phyloP scores from a whole-genome alignment of 164 flowering plant genomes.

The Umbilicus rupestris region DNA sequence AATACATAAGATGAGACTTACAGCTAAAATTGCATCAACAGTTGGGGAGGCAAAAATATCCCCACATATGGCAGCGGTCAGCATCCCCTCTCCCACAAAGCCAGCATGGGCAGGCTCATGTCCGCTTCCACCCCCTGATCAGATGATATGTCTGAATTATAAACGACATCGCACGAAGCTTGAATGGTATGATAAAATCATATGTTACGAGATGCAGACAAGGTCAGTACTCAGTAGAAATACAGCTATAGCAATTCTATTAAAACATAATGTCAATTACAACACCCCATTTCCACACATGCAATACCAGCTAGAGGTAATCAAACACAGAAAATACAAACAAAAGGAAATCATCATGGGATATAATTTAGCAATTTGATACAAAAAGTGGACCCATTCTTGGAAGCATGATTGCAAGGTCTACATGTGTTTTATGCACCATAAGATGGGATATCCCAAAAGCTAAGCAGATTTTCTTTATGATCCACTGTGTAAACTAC shows the following conservation, averaged over 20 bases:
- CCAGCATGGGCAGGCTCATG: slow-evolving; percentile 99
- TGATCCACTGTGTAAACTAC: too few relatives aligned
- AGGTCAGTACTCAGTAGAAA: background rate
- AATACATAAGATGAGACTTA: slow-evolving; percentile 32
- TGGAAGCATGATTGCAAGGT: too few relatives aligned
- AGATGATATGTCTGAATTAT: background rate
- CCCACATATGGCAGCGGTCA: slow-evolving; percentile 92
- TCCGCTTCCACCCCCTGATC: slow-evolving; percentile 94
- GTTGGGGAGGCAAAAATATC: slow-evolving; percentile 89
- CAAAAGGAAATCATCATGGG: too few relatives aligned
- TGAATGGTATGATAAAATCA: background rate
- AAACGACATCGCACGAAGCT: background rate
- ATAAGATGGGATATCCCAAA: too few relatives aligned
- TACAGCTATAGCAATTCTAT: background rate
- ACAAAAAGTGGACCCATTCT: too few relatives aligned
- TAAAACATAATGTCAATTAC: background rate
- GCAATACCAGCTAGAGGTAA: too few relatives aligned
- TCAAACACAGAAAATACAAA: too few relatives aligned
- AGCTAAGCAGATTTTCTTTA: too few relatives aligned
- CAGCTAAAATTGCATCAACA: slow-evolving; percentile 82
- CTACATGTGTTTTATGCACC: too few relatives aligned
- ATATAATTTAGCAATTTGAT: too few relatives aligned
- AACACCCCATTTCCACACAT: background rate
- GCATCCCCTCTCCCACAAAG: slow-evolving; percentile 96
- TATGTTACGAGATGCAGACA: background rate